Evolutionary conservation across 1,139 yeast genomes (phyloP).

Genomic region (Suhomyces yuchorum): DNA sequence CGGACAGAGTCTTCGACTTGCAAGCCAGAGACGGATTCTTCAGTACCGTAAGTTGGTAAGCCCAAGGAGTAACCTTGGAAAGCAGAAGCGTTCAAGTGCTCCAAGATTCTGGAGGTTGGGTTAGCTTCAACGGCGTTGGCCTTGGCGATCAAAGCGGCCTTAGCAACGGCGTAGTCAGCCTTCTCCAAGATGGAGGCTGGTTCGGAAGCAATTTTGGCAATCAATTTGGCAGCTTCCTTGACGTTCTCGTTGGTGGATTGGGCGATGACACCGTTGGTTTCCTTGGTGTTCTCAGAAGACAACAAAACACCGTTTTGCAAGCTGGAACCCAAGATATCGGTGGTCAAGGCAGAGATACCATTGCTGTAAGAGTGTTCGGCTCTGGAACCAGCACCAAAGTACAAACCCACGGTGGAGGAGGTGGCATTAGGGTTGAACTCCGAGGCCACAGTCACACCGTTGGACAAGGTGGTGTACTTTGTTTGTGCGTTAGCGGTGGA

Average conservation of each 20-base stretch:
- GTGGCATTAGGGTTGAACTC: constrained; percentile 60
- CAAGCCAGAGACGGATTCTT: constrained; percentile 60
- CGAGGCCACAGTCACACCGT: constrained; percentile 73
- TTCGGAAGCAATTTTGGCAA: constrained; percentile 40
- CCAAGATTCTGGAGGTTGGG: constrained; percentile 56
- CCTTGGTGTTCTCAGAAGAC: constrained; percentile 49
- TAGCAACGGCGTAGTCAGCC: constrained; percentile 38
- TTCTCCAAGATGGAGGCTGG: constrained; percentile 34
- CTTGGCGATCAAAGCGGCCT: constrained; percentile 38
- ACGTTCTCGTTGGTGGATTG: constrained; percentile 50
- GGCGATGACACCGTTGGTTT: constrained; percentile 55
- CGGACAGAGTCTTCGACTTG: constrained; percentile 58
- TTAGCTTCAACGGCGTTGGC: constrained; percentile 48
- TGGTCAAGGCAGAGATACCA: constrained; percentile 70
- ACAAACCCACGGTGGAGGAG: constrained; percentile 67
- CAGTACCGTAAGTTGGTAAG: constrained; percentile 73
- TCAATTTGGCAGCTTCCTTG: constrained; percentile 44
- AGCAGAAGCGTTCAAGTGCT: constrained; percentile 78
- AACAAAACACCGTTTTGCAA: constrained; percentile 50
- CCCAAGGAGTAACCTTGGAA: constrained; percentile 83
- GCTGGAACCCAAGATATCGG: constrained; percentile 48
- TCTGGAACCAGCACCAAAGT: constrained; percentile 75
- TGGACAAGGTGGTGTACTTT: constrained; percentile 68
- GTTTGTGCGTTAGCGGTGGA: constrained; percentile 63
- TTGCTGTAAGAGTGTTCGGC: constrained; percentile 77